Conservation (phyloP, 306 rosid species). For the Ammopiptanthus mongolicus region DNA sequence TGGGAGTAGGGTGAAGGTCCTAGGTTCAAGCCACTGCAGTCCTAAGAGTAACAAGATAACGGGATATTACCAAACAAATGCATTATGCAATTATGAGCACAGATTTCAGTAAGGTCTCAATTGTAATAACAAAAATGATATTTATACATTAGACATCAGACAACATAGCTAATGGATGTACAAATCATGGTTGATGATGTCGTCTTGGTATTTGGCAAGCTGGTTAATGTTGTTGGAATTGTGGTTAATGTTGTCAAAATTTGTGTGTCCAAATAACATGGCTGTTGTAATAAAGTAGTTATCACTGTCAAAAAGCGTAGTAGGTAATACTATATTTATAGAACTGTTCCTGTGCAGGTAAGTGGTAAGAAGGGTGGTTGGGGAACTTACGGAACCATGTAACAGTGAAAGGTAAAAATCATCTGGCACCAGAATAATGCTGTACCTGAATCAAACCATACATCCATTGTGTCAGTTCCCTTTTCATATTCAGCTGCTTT, state of each 20-base stretch:
- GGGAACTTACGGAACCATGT: neutral
- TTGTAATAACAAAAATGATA: too few relatives aligned
- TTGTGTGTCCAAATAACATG: too few relatives aligned
- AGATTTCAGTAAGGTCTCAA: neutral
- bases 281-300: neutral
- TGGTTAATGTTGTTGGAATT: too few relatives aligned
- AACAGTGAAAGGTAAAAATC: neutral
- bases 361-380: neutral
- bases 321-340: neutral
- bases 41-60: neutral
- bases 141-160: too few relatives aligned
- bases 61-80: neutral
- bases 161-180: too few relatives aligned
- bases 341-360: neutral
- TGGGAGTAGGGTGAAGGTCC: neutral
- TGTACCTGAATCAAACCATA: constrained; percentile 99
- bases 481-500: constrained; percentile 89
- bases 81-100: neutral
- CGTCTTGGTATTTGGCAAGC: too few relatives aligned
- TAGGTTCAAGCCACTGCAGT: neutral
- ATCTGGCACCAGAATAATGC: neutral
- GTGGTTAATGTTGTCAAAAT: too few relatives aligned
- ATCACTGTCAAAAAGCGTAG: neutral
- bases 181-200: too few relatives aligned
- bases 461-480: constrained; percentile 99